These are phyloP conservation scores for Globisporangium radiosum DNA, from an alignment of 352 stramenopile genomes.

Conservation along the genomic window DNA sequence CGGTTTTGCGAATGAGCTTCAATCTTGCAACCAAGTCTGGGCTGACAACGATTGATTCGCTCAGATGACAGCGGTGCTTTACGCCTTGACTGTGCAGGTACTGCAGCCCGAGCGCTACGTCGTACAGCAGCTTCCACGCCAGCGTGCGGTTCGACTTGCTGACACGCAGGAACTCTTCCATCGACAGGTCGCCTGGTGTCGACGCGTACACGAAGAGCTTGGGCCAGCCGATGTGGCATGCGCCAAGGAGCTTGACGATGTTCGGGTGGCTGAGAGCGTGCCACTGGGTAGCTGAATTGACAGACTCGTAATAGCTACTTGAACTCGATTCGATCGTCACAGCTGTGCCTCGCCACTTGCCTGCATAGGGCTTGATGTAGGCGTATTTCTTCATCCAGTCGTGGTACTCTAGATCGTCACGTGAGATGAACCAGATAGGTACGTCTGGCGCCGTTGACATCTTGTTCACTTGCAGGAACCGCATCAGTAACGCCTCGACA, in stretches of 20 bases:
- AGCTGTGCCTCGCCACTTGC: background rate
- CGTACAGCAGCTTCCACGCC: conserved; percentile 15
- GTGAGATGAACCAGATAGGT: background rate
- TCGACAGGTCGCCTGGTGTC: background rate
- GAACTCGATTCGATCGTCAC: conserved; percentile 1
- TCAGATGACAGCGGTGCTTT: conserved; percentile 12
- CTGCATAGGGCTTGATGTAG: background rate
- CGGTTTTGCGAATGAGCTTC: conserved; percentile 2
- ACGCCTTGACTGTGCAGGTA: conserved; percentile 21
- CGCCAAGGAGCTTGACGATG: conserved; percentile 1
- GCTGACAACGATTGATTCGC: conserved; percentile 7
- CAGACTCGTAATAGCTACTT: no score
- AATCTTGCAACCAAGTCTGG: conserved; percentile 11
- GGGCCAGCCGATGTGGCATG: background rate
- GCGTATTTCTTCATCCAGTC: background rate
- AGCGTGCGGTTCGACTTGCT: background rate
- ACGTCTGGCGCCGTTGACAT: background rate
- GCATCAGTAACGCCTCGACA: background rate
- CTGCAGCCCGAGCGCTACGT: conserved; percentile 21
- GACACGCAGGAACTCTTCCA: background rate
- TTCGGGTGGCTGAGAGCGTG: conserved; percentile 2
- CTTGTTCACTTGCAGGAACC: background rate
- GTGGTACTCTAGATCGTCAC: conserved; percentile 2
- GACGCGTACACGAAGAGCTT: background rate
- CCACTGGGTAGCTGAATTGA: conserved; percentile 1